Conservation (phyloP, 1,139 yeast genomes). For the Magnusiomyces fungicola region DNA sequence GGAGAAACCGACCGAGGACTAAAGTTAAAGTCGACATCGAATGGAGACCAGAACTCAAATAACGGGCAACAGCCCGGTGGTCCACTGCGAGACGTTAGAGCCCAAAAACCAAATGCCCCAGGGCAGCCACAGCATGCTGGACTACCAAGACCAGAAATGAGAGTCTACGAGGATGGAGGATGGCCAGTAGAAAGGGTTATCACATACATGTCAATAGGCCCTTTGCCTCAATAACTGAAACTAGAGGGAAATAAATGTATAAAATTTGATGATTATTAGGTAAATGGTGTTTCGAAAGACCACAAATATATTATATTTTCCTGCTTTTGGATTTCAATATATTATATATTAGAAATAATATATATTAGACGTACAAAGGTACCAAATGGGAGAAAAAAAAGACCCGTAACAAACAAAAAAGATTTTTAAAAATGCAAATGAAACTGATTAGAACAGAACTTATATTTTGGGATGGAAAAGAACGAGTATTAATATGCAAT, state of each 20-base stretch:
- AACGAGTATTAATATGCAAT: background rate
- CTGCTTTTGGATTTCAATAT: too few relatives aligned
- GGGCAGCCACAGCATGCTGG: background rate
- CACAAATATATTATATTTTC: too few relatives aligned
- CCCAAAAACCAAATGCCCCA: background rate
- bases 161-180: slow-evolving; percentile 2
- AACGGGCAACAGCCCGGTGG: background rate
- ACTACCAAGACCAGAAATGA: background rate
- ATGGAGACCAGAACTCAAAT: background rate
- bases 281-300: too few relatives aligned
- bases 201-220: background rate
- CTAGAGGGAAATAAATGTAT: background rate
- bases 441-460: too few relatives aligned
- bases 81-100: background rate
- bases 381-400: too few relatives aligned
- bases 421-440: too few relatives aligned
- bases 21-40: slow-evolving; percentile 10
- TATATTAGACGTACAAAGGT: too few relatives aligned
- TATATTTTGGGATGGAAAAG: too few relatives aligned
- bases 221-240: background rate
- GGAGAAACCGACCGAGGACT: slow-evolving; percentile 31
- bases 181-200: slow-evolving; percentile 3
- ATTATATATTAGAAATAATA: too few relatives aligned
- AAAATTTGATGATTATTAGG: background rate
- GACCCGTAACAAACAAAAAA: too few relatives aligned